Evolutionary conservation across 176 grass and related monocot species (phyloP).

Genomic region (Aegilops longissima): DNA sequence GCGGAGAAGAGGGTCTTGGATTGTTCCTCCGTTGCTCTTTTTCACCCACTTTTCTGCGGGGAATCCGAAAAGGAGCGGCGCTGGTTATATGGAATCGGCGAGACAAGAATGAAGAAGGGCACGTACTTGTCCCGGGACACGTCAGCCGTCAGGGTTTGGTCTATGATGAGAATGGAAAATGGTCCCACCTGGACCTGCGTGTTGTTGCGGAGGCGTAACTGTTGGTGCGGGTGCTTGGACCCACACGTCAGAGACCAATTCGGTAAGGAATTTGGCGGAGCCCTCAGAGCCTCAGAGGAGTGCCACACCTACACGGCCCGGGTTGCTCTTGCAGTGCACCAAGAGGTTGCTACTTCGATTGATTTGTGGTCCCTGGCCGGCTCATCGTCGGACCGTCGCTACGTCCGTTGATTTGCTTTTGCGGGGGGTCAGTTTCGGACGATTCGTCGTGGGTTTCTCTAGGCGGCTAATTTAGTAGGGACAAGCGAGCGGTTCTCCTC

Average conservation of each 20-base stretch:
- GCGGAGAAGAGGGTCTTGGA: constrained; percentile 6
- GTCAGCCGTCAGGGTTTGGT: constrained; percentile 1
- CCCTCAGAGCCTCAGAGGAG: too few relatives aligned
- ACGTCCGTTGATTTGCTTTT: too few relatives aligned
- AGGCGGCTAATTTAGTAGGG: too few relatives aligned
- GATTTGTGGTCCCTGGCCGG: too few relatives aligned
- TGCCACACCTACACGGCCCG: too few relatives aligned
- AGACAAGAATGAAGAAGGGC: background rate
- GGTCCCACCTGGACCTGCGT: background rate
- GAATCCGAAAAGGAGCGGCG: constrained; percentile 22
- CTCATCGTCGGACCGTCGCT: too few relatives aligned
- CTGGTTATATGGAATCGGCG: constrained; percentile 1
- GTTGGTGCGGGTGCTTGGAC: background rate
- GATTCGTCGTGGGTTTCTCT: too few relatives aligned
- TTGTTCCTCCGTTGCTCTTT: background rate
- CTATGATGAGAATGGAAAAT: background rate
- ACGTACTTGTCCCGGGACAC: background rate
- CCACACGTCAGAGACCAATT: background rate
- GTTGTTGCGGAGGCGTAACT: background rate
- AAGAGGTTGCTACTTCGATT: too few relatives aligned
- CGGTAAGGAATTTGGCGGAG: too few relatives aligned
- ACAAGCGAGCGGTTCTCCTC: too few relatives aligned
- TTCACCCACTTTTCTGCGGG: background rate
- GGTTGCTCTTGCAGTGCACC: too few relatives aligned
- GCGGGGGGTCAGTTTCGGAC: too few relatives aligned